phyloP scores from a whole-genome alignment of 768 basidiomycete species.

The Agaricus sinodeliciosus region DNA sequence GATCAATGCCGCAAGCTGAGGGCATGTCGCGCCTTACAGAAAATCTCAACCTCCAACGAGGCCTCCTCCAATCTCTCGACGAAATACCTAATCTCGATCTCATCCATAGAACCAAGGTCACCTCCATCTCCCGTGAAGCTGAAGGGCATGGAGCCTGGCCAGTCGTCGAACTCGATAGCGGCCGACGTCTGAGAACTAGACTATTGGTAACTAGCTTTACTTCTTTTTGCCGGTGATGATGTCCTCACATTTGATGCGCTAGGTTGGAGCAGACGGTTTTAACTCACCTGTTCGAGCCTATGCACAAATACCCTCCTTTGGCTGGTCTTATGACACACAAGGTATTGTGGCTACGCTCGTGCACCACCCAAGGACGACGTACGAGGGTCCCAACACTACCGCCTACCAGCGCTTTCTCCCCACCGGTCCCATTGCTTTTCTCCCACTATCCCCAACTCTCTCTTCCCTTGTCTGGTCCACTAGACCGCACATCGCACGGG shows the following conservation, averaged over 20 bases:
- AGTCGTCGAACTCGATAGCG: conserved; percentile 65
- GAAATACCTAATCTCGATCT: conserved; percentile 49
- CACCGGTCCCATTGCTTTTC: conserved; percentile 92
- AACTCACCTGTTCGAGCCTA: conserved; percentile 91
- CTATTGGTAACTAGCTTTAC: conserved; percentile 51
- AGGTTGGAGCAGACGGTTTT: conserved; percentile 94
- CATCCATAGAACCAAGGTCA: conserved; percentile 69
- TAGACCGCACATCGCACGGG: conserved; percentile 64
- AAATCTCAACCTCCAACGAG: conserved; percentile 89
- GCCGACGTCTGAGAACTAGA: conserved; percentile 57
- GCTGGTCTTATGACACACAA: conserved; percentile 87
- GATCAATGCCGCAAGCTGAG: conserved; percentile 18
- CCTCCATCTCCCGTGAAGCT: conserved; percentile 52
- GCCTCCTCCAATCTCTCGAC: conserved; percentile 60
- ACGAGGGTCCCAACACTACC: conserved; percentile 62
- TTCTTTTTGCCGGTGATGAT: neutral
- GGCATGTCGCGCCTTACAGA: conserved; percentile 85
- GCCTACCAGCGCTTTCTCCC: conserved; percentile 95
- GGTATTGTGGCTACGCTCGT: conserved; percentile 86
- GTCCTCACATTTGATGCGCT: neutral
- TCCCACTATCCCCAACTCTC: conserved; percentile 71
- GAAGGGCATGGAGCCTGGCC: conserved; percentile 69
- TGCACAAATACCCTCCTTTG: conserved; percentile 79
- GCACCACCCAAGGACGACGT: conserved; percentile 60
- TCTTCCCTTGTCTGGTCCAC: conserved; percentile 97